Evolutionary conservation across 2,329 filamentous ascomycete genomes (phyloP).

Genomic region (Fusarium sp.): DNA sequence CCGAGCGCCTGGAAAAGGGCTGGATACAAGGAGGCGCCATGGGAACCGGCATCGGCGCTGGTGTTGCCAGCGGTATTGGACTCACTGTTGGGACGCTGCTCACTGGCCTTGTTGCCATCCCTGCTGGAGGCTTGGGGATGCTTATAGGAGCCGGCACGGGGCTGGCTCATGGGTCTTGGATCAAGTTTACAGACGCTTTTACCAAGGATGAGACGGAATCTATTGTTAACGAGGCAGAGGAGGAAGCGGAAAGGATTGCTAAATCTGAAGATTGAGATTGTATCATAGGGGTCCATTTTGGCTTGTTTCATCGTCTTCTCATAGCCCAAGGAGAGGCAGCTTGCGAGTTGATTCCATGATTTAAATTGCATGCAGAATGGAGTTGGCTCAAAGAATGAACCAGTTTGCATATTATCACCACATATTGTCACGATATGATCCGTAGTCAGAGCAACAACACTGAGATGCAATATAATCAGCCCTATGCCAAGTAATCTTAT

Average conservation of each 20-base stretch:
- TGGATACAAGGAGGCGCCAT: conserved; percentile 41
- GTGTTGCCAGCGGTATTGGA: conserved; percentile 37
- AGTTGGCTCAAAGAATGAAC: no score
- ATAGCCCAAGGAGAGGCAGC: no score
- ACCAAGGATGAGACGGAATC: conserved; percentile 32
- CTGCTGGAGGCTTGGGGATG: conserved; percentile 33
- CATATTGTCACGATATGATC: no score
- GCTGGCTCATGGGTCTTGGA: conserved; percentile 34
- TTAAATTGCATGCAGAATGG: no score
- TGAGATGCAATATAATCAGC: neutral
- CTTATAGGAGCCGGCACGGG: conserved; percentile 38
- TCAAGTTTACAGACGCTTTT: conserved; percentile 39
- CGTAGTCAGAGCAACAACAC: no score
- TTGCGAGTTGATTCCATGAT: no score
- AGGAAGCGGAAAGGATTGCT: conserved; percentile 35
- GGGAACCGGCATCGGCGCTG: conserved; percentile 36
- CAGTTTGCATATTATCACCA: no score
- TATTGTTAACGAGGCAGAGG: conserved; percentile 33
- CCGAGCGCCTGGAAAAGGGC: conserved; percentile 31
- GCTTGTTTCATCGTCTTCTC: no score
- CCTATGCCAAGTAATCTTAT: neutral
- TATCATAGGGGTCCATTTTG: neutral
- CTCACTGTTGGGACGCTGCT: conserved; percentile 32
- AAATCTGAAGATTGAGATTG: neutral
- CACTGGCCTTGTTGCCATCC: conserved; percentile 38